phyloP scores from a whole-genome alignment of 2,329 filamentous ascomycete species.

The Stemphylium beticola region DNA sequence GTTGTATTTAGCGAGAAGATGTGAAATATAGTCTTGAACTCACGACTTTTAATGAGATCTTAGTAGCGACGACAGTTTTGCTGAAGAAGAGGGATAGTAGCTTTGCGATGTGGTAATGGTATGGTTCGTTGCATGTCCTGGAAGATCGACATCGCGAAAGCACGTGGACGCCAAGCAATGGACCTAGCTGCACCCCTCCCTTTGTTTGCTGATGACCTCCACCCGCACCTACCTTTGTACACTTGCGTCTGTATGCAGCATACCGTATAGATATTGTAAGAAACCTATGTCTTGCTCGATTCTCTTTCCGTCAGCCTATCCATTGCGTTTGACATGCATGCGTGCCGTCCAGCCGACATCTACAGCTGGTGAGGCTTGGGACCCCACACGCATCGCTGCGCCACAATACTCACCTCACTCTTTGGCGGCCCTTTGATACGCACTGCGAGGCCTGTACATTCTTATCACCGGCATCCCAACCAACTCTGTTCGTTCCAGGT shows the following conservation, averaged over 20 bases:
- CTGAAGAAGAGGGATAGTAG: background rate
- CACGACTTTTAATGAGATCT: background rate
- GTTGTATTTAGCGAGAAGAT: too few relatives aligned
- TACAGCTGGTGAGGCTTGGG: conserved; percentile 2
- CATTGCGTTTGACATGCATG: conserved; percentile 5
- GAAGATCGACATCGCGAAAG: background rate
- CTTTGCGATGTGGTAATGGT: background rate
- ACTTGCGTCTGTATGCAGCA: conserved; percentile 4
- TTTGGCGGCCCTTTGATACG: conserved; percentile 3
- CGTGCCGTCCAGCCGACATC: conserved; percentile 20
- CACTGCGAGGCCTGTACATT: background rate
- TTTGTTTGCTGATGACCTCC: conserved; percentile 3
- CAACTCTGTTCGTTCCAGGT: background rate
- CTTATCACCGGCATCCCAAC: background rate
- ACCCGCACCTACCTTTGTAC: conserved; percentile 1
- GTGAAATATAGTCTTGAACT: too few relatives aligned
- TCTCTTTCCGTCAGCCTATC: background rate
- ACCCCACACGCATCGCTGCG: conserved; percentile 3
- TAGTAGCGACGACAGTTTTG: background rate
- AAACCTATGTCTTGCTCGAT: conserved; percentile 1
- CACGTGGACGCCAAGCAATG: conserved; percentile 13
- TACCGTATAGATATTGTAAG: conserved; percentile 2
- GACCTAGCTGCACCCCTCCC: background rate
- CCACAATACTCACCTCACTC: conserved; percentile 6
- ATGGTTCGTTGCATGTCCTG: background rate